Conservation (phyloP, 805 yeast genomes). For the Metschnikowia drakensbergensis region DNA sequence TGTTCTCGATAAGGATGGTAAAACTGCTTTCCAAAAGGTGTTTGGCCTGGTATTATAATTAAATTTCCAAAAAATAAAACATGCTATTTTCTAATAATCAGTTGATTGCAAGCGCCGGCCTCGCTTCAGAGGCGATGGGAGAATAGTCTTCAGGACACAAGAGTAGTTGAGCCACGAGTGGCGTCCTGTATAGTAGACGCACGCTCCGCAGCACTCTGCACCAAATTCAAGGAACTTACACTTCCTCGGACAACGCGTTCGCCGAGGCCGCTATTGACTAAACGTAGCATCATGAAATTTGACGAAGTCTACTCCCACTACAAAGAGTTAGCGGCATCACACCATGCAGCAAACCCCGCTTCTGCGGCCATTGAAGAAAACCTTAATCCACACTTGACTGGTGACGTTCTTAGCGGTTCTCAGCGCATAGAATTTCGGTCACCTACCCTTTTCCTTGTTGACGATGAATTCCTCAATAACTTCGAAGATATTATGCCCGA, state of each 20-base stretch:
- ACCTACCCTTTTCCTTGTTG: slow-evolving; percentile 31
- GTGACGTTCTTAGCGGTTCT: slow-evolving; percentile 31
- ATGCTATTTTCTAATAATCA: no score
- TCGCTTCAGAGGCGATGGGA: no score
- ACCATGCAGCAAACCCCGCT: slow-evolving; percentile 8
- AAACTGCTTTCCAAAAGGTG: slow-evolving; percentile 16
- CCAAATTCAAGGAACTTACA: background rate
- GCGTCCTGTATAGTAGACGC: background rate
- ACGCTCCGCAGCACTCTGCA: background rate
- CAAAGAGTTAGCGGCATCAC: background rate
- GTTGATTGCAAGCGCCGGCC: no score
- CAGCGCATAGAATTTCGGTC: slow-evolving; percentile 35
- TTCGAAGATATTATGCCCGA: slow-evolving; percentile 22
- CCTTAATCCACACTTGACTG: slow-evolving; percentile 35
- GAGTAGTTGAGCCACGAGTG: background rate
- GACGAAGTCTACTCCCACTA: background rate
- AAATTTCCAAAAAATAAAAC: background rate
- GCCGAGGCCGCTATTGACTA: background rate
- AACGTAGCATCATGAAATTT: background rate
- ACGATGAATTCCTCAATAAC: slow-evolving; percentile 26
- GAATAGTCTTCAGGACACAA: no score
- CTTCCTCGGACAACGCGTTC: background rate
- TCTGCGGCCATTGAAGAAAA: slow-evolving; percentile 22
- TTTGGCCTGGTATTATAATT: slow-evolving; percentile 9
- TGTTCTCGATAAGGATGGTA: slow-evolving; percentile 14